Conservation (phyloP, 257 asterid genomes). For the Buddleja alternifolia region DNA sequence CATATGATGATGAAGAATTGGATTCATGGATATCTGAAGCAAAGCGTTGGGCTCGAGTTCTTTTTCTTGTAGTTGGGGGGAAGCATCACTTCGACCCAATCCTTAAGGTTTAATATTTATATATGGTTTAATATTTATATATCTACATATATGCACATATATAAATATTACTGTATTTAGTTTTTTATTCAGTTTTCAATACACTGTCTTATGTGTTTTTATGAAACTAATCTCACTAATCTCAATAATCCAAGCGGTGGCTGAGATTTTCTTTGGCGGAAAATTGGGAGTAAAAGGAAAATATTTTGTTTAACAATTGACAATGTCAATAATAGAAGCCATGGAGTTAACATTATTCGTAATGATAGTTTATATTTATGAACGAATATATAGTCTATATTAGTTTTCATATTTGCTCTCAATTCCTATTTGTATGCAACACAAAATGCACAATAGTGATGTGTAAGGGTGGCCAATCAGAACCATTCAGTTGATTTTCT, state of each 20-base stretch:
- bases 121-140: too few species aligned
- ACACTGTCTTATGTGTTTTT: background rate
- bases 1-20: slow-evolving; percentile 82
- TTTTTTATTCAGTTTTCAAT: slow-evolving; percentile 7
- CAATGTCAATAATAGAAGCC: too few species aligned
- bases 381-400: too few species aligned
- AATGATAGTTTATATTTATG: too few species aligned
- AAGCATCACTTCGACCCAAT: slow-evolving; percentile 53
- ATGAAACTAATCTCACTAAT: slow-evolving; percentile 7
- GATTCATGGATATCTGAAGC: slow-evolving; percentile 83
- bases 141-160: too few species aligned
- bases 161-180: background rate
- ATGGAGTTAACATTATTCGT: too few species aligned
- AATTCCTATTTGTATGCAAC: background rate
- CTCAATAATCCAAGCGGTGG: too few species aligned
- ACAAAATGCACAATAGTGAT: too few species aligned
- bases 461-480: too few species aligned
- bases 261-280: too few species aligned
- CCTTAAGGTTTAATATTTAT: slow-evolving; percentile 63
- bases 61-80: slow-evolving; percentile 59
- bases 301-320: too few species aligned
- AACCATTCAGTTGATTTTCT: background rate
- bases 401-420: background rate
- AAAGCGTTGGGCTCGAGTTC: slow-evolving; percentile 84
- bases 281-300: too few species aligned